Percentiles rank a stretch among this genome's conserved stretches.
These are phyloP conservation scores for Cladochytrium replicatum DNA, from an alignment of 192 early-diverging fungal species.

Conservation along the genomic window DNA sequence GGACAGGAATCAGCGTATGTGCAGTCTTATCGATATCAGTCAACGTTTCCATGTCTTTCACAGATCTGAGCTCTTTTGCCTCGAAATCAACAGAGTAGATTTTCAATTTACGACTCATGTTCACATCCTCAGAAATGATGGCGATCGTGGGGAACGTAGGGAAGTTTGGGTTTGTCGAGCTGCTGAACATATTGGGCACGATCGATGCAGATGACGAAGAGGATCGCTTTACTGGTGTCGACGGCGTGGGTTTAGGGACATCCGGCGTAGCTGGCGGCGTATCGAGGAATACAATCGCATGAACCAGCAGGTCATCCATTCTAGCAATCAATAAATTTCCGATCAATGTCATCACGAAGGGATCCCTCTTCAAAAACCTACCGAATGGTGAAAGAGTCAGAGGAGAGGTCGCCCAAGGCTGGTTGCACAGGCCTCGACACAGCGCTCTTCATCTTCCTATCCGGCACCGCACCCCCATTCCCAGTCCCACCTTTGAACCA, in stretches of 20 bases:
- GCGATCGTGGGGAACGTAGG: conserved; percentile 28
- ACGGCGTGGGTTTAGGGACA: too few relatives aligned
- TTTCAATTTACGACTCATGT: conserved; percentile 40
- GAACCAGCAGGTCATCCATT: conserved; percentile 44
- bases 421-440: conserved; percentile 2
- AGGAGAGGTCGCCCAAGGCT: too few relatives aligned
- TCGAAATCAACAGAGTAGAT: conserved; percentile 44
- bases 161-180: conserved; percentile 10
- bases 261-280: too few relatives aligned
- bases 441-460: conserved; percentile 11
- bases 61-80: conserved; percentile 17
- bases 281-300: conserved; percentile 39
- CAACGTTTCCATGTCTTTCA: conserved; percentile 21
- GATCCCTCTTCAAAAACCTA: too few relatives aligned
- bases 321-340: conserved; percentile 11
- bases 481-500: not conserved
- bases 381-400: too few relatives aligned
- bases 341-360: too few relatives aligned
- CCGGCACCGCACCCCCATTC: not conserved
- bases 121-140: conserved; percentile 49
- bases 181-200: too few relatives aligned
- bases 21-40: conserved; percentile 33
- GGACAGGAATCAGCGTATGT: conserved; percentile 49
- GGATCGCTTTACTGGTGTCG: too few relatives aligned
- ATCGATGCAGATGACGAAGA: too few relatives aligned